These are phyloP conservation scores for Podaxis sp. DNA, from an alignment of 768 basidiomycete species.

Conservation along the genomic window DNA sequence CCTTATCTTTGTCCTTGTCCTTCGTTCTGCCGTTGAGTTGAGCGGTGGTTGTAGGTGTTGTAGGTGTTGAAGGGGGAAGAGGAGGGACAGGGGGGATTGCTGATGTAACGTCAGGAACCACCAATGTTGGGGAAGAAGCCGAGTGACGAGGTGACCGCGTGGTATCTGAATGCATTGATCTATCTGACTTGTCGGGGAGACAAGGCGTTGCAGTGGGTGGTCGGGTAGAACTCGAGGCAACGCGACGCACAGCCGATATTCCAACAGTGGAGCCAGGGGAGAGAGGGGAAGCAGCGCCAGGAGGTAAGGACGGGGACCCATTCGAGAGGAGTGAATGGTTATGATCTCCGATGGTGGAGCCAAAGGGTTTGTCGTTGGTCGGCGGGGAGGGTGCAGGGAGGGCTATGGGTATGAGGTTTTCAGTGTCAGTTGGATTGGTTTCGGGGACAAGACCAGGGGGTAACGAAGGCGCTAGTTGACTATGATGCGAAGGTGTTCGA, in stretches of 20 bases:
- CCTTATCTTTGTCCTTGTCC: constrained; percentile 34
- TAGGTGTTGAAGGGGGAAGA: constrained; percentile 20
- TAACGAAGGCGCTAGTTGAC: constrained; percentile 24
- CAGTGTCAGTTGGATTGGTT: constrained; percentile 15
- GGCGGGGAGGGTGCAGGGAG: constrained; percentile 17
- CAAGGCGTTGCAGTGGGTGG: constrained; percentile 7
- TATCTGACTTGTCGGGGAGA: not conserved
- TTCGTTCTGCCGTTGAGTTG: constrained; percentile 28
- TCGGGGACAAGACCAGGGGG: constrained; percentile 22
- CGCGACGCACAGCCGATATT: constrained; percentile 21
- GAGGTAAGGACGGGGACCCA: not conserved
- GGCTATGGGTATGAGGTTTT: constrained; percentile 20
- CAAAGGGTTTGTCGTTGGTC: not conserved
- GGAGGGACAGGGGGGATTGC: constrained; percentile 14
- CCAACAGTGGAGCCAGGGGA: not conserved
- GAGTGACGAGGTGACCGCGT: constrained; percentile 27
- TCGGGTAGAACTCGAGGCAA: constrained; percentile 26
- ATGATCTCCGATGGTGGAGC: not conserved
- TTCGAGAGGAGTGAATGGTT: not conserved
- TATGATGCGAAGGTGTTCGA: constrained; percentile 13
- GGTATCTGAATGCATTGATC: constrained; percentile 16
- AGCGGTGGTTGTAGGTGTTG: constrained; percentile 13
- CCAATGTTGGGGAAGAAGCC: constrained; percentile 23
- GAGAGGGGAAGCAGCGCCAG: not conserved
- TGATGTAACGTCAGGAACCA: constrained; percentile 14